Evolutionary conservation across 2,329 filamentous ascomycete species (phyloP).

Genomic region (Ceratocystis cacaofunesta): DNA sequence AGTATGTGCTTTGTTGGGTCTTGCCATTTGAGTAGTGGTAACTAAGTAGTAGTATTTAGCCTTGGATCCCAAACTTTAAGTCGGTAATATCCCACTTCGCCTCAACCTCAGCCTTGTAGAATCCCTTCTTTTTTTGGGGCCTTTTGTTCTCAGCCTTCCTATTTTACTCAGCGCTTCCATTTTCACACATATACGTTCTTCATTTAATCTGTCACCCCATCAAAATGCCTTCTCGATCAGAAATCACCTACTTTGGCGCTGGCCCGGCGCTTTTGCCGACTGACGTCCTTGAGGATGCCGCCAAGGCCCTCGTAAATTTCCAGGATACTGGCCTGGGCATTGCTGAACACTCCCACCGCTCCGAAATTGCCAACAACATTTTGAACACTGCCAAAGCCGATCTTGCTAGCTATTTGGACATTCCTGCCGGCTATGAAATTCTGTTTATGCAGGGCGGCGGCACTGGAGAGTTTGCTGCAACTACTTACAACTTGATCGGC

Average conservation of each 20-base stretch:
- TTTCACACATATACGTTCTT: background rate
- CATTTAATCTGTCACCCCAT: background rate
- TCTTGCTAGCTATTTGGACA: conserved; percentile 58
- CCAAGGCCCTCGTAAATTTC: conserved; percentile 67
- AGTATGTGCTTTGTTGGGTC: no score
- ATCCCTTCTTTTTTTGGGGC: background rate
- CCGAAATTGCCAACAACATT: conserved; percentile 60
- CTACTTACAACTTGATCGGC: conserved; percentile 68
- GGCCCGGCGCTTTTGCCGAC: conserved; percentile 81
- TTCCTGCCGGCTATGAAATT: conserved; percentile 76
- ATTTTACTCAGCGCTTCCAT: background rate
- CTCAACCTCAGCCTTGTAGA: background rate
- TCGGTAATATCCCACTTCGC: background rate
- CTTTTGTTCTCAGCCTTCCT: conserved; percentile 1
- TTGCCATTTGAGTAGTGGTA: background rate
- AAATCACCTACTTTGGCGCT: conserved; percentile 77
- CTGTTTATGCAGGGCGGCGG: conserved; percentile 81
- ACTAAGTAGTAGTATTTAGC: no score
- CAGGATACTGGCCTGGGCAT: conserved; percentile 68
- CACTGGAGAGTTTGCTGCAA: conserved; percentile 70
- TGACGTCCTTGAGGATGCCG: conserved; percentile 60
- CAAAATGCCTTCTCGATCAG: conserved; percentile 54
- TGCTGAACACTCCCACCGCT: conserved; percentile 83
- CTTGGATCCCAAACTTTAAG: no score
- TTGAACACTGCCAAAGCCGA: conserved; percentile 64